Conservation (phyloP, 225 moss, liverwort and hornwort genomes). For the Bryum argenteum region DNA sequence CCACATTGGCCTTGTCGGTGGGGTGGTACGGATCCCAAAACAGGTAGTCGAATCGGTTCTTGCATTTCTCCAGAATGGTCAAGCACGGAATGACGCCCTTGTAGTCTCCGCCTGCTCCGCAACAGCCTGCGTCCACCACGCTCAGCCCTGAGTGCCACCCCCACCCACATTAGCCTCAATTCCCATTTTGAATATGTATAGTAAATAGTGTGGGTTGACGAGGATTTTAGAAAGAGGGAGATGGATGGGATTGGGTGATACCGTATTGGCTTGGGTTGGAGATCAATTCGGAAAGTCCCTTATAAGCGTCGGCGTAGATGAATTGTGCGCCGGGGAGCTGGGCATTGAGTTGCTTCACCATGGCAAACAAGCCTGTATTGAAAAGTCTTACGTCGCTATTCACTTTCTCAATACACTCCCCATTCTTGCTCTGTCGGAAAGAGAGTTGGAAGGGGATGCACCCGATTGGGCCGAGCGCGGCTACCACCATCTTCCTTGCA, state of each 20-base stretch:
- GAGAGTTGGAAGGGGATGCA: conserved; percentile 75
- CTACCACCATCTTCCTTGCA: conserved; percentile 50
- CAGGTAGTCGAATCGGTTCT: conserved; percentile 52
- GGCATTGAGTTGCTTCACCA: conserved; percentile 41
- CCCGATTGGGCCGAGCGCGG: conserved; percentile 60
- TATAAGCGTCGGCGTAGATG: conserved; percentile 53
- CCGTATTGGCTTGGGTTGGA: conserved; percentile 43
- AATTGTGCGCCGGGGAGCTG: conserved; percentile 42
- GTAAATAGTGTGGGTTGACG: too few species aligned
- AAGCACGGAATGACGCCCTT: conserved; percentile 53
- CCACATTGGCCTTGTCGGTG: conserved; percentile 60
- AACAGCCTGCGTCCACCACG: conserved; percentile 48
- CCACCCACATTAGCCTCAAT: too few species aligned
- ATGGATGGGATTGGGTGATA: conserved; percentile 7
- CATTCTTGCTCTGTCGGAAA: conserved; percentile 27
- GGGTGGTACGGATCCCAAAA: conserved; percentile 94
- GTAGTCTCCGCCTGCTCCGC: conserved; percentile 50
- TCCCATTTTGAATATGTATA: too few species aligned
- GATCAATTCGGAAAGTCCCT: conserved; percentile 36
- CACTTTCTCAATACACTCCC: conserved; percentile 51
- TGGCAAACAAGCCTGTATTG: conserved; percentile 39
- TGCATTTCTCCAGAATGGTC: conserved; percentile 41
- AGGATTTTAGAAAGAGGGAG: too few species aligned
- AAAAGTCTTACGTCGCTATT: conserved; percentile 41
- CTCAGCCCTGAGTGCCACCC: conserved; percentile 38